Evolutionary conservation across 495 filamentous ascomycete genomes (phyloP), one percentile per base, ranked within the genome.

Genomic region (Neurospora hispaniola): DNA sequence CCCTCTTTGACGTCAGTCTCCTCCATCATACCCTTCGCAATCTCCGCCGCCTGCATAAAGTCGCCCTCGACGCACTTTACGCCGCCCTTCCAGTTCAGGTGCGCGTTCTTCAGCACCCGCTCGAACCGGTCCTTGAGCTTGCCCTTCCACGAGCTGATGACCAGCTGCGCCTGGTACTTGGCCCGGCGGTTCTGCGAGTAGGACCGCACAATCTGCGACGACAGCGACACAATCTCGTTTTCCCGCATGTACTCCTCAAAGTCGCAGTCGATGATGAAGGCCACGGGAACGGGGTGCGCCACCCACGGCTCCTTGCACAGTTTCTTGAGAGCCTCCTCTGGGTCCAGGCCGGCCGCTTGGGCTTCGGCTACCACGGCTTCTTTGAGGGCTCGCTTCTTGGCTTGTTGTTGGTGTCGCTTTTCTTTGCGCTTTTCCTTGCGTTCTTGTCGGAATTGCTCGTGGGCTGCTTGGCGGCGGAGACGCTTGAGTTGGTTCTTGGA

Each of bases 191-290:
- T 97, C 76, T 96, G 91, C 5, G 94, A 94, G 83, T 99, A 98
- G 75, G 87, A 89, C 27, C 96, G 85, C 3, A 93, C 96, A 71
- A 99, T 81, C 81, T 99, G 96, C 38, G 87, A 86, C 3, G 86
- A 88, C 11, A 99, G 86, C 4, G 94, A 97, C 9, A 92, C 89
- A 20, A 93, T 84, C 78, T 99, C 96, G 71, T 90, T 89, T 0
- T 92, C 89, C 39, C 82, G 84, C 96, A 99, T 99, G 76, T 95
- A 84, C 12, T 92, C 87, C 75, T 99, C 93, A 75, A 95, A 99
- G 74, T 92, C 89, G 80, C 96, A 98, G 80, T 99, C 96, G 75
- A 99, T 81, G 44, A 99, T 82, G 75, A 98, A 77, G 0, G 93
- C 87, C 8, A 98, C 80, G 3, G 95, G 94, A 8, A 94, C 82